Conservation (phyloP, 2,329 filamentous ascomycete species). For the Scedosporium boydii region DNA sequence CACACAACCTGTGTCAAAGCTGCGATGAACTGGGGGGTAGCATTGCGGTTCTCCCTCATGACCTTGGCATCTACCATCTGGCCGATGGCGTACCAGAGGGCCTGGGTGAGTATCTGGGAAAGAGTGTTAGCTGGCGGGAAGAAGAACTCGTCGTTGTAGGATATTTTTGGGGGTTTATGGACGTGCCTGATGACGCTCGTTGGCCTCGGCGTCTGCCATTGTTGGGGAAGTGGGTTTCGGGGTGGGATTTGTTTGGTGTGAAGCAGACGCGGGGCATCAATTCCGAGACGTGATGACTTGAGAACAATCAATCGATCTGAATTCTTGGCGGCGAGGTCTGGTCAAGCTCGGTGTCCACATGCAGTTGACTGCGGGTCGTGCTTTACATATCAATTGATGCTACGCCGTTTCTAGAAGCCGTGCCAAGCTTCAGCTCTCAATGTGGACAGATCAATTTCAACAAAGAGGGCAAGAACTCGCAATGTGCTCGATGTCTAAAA, state of each 20-base stretch:
- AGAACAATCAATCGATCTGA: background rate
- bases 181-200: slow-evolving; percentile 7
- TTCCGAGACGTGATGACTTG: background rate
- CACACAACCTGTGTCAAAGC: slow-evolving; percentile 80
- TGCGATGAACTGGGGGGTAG: slow-evolving; percentile 85
- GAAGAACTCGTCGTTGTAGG: background rate
- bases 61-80: slow-evolving; percentile 70
- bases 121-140: background rate
- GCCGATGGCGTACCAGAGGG: slow-evolving; percentile 75
- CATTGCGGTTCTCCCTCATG: slow-evolving; percentile 64
- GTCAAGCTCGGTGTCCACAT: background rate
- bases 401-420: background rate
- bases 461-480: no score
- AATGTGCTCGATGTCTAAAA: no score
- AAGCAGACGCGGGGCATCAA: background rate
- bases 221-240: background rate
- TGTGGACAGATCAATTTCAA: no score
- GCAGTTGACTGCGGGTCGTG: background rate
- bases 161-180: background rate
- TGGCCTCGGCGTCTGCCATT: slow-evolving; percentile 9
- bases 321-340: background rate
- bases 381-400: background rate
- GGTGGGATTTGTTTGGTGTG: background rate
- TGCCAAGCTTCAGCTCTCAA: no score
- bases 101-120: slow-evolving; percentile 66